These are phyloP conservation scores for Penicillium maclennaniae DNA, from an alignment of 495 filamentous ascomycete genomes.

Conservation along the genomic window DNA sequence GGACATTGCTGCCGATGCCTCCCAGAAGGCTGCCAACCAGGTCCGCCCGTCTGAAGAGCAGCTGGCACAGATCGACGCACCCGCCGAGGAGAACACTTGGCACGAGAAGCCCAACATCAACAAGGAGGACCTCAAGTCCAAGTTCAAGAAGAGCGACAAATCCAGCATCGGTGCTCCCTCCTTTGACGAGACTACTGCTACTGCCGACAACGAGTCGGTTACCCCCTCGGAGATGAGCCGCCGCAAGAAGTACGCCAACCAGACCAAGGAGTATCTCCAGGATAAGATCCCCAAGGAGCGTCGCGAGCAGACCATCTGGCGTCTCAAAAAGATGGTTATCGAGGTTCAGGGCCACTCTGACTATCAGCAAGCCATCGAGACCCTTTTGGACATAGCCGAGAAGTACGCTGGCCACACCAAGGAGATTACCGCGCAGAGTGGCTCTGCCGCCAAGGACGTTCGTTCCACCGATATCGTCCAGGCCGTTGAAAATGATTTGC, in stretches of 20 bases:
- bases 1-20: constrained; percentile 88
- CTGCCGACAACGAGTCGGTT: constrained; percentile 8
- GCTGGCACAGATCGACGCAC: constrained; percentile 69
- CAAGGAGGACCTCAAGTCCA: constrained; percentile 63
- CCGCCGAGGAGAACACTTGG: constrained; percentile 90
- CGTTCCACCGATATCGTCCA: constrained; percentile 56
- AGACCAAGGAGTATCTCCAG: constrained; percentile 66
- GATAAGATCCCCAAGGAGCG: constrained; percentile 90
- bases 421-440: constrained; percentile 56
- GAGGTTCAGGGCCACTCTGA: constrained; percentile 93
- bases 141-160: constrained; percentile 54
- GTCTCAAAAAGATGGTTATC: constrained; percentile 95
- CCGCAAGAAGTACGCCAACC: constrained; percentile 32
- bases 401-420: constrained; percentile 76
- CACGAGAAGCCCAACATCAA: constrained; percentile 81
- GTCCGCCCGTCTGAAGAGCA: constrained; percentile 78
- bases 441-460: constrained; percentile 66
- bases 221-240: constrained; percentile 22
- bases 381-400: constrained; percentile 78
- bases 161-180: constrained; percentile 10
- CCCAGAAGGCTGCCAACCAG: constrained; percentile 70
- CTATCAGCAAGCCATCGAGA: constrained; percentile 85
- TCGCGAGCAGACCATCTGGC: constrained; percentile 87
- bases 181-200: constrained; percentile 5
- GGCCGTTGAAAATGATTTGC: constrained; percentile 74